A percentile compares a stretch with the other conserved stretches of the same genome.
Evolutionary conservation across 2,329 filamentous ascomycete species (phyloP).

Genomic region (Xylaria sp.): DNA sequence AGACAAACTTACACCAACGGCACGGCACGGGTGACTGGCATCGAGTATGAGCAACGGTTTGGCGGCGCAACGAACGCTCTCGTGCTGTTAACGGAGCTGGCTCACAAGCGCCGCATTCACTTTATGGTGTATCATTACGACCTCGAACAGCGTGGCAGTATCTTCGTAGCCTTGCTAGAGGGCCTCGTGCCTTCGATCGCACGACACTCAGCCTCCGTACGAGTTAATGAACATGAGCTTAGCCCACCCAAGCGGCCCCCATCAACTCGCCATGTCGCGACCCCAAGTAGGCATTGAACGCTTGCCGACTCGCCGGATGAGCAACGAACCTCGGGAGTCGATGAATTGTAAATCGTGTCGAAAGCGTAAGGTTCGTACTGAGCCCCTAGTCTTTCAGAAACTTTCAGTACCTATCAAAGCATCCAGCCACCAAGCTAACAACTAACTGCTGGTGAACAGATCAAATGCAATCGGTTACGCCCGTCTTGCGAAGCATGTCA

Average conservation of each 20-base stretch:
- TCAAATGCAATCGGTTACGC: slow-evolving; percentile 87
- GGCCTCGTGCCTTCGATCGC: neutral
- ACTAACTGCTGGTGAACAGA: slow-evolving; percentile 56
- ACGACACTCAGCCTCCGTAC: slow-evolving; percentile 46
- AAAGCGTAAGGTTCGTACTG: slow-evolving; percentile 76
- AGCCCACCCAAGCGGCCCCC: slow-evolving; percentile 50
- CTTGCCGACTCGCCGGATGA: slow-evolving; percentile 71
- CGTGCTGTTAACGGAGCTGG: slow-evolving; percentile 15
- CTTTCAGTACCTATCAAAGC: slow-evolving; percentile 1
- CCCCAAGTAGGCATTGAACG: slow-evolving; percentile 83
- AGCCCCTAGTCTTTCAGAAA: slow-evolving; percentile 17
- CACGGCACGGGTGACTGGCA: slow-evolving; percentile 6
- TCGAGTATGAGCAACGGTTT: slow-evolving; percentile 22
- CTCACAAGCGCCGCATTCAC: neutral
- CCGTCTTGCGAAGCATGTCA: slow-evolving; percentile 89
- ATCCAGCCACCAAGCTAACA: slow-evolving; percentile 30
- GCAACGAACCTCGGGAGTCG: slow-evolving; percentile 76
- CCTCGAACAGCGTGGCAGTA: neutral
- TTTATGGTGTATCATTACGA: slow-evolving; percentile 7
- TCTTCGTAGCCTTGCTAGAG: neutral
- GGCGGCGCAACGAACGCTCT: slow-evolving; percentile 6
- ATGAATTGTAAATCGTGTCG: slow-evolving; percentile 97
- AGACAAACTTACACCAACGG: neutral
- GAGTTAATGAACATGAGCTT: slow-evolving; percentile 50
- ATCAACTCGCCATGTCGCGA: slow-evolving; percentile 66